Evolutionary conservation across 2,329 filamentous ascomycete genomes (phyloP).

Genomic region (Sporothrix pseudoabietina): DNA sequence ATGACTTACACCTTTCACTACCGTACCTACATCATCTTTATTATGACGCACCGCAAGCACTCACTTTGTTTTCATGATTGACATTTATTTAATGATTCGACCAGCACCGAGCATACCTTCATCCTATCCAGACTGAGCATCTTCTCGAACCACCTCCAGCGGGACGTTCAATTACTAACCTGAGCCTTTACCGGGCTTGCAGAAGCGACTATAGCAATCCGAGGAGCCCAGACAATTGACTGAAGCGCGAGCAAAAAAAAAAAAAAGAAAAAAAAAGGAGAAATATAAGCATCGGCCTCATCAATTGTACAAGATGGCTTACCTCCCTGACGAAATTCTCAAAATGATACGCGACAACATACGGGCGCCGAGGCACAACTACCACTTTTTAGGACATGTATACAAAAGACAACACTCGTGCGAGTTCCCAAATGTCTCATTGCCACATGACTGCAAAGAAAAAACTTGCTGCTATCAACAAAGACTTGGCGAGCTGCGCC

Average conservation of each 20-base stretch:
- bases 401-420: no score
- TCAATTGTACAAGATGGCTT: no score
- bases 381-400: not conserved
- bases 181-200: no score
- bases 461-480: not conserved
- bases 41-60: not conserved
- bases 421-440: no score
- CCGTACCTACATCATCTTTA: not conserved
- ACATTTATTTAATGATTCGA: not conserved
- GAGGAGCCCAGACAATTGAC: no score
- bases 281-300: no score
- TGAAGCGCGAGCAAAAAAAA: no score
- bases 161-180: not conserved
- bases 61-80: not conserved
- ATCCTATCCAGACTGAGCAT: no score
- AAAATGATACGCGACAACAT: not conserved
- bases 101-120: not conserved
- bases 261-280: no score
- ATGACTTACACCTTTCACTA: not conserved
- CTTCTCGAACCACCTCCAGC: no score
- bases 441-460: not conserved
- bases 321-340: not conserved
- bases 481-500: conserved; percentile 13
- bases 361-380: not conserved
- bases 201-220: no score